Evolutionary conservation across 2,329 filamentous ascomycete species (phyloP).

Genomic region (Trichoderma aggressivum): DNA sequence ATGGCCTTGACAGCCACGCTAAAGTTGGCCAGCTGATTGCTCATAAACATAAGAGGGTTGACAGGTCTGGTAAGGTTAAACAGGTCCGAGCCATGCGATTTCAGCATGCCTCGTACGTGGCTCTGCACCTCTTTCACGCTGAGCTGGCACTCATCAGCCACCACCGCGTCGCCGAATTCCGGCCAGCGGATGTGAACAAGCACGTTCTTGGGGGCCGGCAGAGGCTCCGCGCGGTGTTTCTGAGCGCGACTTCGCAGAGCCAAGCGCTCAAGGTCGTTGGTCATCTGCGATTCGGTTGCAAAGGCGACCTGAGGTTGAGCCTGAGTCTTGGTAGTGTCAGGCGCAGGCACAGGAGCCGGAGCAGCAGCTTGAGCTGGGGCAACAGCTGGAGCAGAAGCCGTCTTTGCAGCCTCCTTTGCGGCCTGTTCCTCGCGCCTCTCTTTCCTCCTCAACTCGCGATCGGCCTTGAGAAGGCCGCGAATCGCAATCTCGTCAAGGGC

Average conservation of each 20-base stretch:
- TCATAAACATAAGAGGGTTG: background rate
- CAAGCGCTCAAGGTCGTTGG: background rate
- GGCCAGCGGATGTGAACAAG: conserved; percentile 29
- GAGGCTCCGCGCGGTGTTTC: background rate
- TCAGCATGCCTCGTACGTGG: conserved; percentile 24
- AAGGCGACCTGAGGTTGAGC: background rate
- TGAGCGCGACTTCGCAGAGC: background rate
- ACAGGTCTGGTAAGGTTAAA: background rate
- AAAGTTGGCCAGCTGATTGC: conserved; percentile 6
- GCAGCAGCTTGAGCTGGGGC: background rate
- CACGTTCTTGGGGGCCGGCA: conserved; percentile 9
- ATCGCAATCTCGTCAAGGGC: background rate
- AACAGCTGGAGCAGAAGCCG: background rate
- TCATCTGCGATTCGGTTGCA: background rate
- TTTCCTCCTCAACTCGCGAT: background rate
- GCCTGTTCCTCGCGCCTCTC: background rate
- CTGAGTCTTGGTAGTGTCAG: background rate
- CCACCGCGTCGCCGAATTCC: conserved; percentile 29
- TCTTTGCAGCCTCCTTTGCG: background rate
- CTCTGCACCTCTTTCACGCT: conserved; percentile 28
- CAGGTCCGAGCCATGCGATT: conserved; percentile 16
- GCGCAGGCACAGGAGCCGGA: background rate
- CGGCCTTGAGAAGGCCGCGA: background rate
- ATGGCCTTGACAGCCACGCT: conserved; percentile 24
- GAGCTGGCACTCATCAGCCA: conserved; percentile 29